These are phyloP conservation scores for Naegleria gruberi DNA, from an alignment of 208 protist genomes.

Conservation along the genomic window DNA sequence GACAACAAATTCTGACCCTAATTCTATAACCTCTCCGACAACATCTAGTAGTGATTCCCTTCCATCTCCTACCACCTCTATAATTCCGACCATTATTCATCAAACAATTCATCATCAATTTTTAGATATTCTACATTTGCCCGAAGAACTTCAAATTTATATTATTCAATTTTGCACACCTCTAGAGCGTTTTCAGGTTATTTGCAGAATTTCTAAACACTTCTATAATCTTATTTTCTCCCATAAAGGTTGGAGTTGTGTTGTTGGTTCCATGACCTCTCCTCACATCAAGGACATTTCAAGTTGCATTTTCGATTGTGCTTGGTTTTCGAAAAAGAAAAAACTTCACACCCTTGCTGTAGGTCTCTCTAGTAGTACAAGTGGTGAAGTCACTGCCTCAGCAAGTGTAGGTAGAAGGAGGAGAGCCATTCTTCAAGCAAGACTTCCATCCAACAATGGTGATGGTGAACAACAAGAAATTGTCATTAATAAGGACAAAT, in stretches of 20 bases:
- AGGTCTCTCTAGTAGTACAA: not conserved
- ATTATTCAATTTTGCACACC: not conserved
- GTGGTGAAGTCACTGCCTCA: not conserved
- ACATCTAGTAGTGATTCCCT: no score
- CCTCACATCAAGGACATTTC: not conserved
- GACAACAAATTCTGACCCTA: no score
- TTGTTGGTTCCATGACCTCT: not conserved
- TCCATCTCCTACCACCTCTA: no score
- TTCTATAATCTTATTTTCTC: not conserved
- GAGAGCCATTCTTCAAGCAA: not conserved
- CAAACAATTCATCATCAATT: not conserved
- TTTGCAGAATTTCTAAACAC: not conserved
- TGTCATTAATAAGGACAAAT: not conserved
- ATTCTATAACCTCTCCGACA: no score
- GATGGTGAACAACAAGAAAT: no score
- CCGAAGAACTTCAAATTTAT: not conserved
- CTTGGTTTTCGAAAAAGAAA: not conserved
- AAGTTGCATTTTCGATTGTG: not conserved
- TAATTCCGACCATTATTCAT: no score
- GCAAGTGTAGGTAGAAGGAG: not conserved
- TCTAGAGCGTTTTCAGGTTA: not conserved
- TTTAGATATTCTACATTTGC: not conserved
- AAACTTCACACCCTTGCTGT: not conserved
- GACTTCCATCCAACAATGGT: not conserved
- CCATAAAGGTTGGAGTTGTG: not conserved